Percentiles rank a stretch among this genome's conserved stretches.
Conservation (phyloP, 495 filamentous ascomycete genomes). For the Penicillium coprophilum region DNA sequence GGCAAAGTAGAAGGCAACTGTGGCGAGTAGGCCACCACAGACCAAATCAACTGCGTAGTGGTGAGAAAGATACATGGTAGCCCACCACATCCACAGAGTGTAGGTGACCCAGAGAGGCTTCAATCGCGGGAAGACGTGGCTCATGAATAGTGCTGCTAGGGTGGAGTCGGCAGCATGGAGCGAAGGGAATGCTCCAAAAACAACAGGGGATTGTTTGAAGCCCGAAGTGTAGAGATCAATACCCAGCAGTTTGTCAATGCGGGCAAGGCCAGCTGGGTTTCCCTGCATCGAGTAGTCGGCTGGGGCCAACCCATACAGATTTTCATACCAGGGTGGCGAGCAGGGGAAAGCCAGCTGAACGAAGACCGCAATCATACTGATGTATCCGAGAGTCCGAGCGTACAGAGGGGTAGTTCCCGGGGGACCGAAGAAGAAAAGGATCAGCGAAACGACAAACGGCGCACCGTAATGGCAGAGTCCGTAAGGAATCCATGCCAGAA, state of each 20-base stretch:
- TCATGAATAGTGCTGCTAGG: constrained; percentile 89
- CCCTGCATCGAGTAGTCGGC: constrained; percentile 89
- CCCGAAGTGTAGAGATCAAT: constrained; percentile 88
- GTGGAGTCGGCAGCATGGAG: constrained; percentile 84
- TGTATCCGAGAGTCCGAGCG: constrained; percentile 83
- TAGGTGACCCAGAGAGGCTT: constrained; percentile 76
- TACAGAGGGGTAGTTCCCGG: constrained; percentile 84
- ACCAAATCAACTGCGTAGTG: constrained; percentile 95
- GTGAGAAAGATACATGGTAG: constrained; percentile 96
- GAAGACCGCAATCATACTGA: constrained; percentile 80
- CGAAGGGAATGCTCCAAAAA: constrained; percentile 93
- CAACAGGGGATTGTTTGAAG: constrained; percentile 84
- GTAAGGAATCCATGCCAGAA: constrained; percentile 93
- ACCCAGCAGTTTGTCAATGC: constrained; percentile 85
- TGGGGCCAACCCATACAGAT: constrained; percentile 79
- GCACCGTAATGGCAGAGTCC: constrained; percentile 84
- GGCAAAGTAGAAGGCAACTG: constrained; percentile 75
- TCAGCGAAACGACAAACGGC: constrained; percentile 68
- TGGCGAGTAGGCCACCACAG: constrained; percentile 77
- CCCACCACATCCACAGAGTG: constrained; percentile 92
- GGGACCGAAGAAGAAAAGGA: constrained; percentile 84
- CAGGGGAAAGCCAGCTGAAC: constrained; percentile 90
- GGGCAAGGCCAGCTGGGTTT: constrained; percentile 80
- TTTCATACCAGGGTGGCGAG: constrained; percentile 95
- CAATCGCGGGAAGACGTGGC: constrained; percentile 79